Evolutionary conservation across 2,329 filamentous ascomycete species (phyloP), one percentile per base, ranked within the genome.

Genomic region (Colletotrichum endophyticum): DNA sequence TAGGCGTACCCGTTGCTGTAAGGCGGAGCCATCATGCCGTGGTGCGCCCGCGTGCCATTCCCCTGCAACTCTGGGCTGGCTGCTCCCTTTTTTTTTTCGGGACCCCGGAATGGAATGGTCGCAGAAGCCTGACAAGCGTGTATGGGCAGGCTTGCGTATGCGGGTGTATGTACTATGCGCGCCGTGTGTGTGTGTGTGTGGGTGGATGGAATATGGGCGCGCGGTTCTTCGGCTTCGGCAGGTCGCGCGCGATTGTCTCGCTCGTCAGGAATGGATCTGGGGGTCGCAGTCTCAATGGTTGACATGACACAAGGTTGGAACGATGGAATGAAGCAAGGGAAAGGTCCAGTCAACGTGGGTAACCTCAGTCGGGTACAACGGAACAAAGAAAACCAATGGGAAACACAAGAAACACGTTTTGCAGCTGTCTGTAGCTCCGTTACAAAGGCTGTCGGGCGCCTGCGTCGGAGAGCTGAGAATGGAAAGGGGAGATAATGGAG

Each of bases 1-100:
- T 76, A 64, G 44, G 74, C 62, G 72, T 73, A 78, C 32, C 81
- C 81, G 78, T 79, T 84, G 81, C 81, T 86, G 84, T 85, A 84
- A 80, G 84, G 82, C 82, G 83, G 82, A 81, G 85, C 84, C 84
- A 76, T 80, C 78, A 68, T 72, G 76, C 34, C 62, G 62, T 64
- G 36, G 16, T 64, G 72, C 72, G 57, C 69, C 78, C 64, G 77
- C 76, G 75, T 78, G 82, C 82, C 82, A 83, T 84, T 72, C 79
- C 78, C 77, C 74, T 73, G 70, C 44, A 72, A 63, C 66, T 32
- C 28, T 53, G 44, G 44, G 44, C 12, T 53, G n/a, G 28, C 28
- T 62, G 72, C 39, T 72, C 75, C 71, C 64, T 69, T 73, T 36
- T 73, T 67, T 36, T 68, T 28, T 75, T 68, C 44, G 13, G 34